These are phyloP conservation scores for Phoma sp. DNA, from an alignment of 2,329 filamentous ascomycete species.

Conservation along the genomic window DNA sequence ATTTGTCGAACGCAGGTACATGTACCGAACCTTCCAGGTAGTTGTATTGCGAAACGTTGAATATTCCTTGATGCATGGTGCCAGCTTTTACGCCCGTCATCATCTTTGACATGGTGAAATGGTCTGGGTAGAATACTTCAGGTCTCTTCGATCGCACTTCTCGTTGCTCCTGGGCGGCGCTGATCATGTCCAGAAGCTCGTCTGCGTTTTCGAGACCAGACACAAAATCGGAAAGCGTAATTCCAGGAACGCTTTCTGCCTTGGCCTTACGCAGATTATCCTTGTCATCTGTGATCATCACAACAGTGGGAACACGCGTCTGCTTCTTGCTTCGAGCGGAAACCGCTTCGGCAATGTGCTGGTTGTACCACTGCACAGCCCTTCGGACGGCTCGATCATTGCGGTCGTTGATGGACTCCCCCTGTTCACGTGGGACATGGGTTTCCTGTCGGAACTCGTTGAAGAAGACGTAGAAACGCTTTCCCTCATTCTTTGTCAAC, in stretches of 20 bases:
- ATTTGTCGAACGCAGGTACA: constrained; percentile 86
- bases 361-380: constrained; percentile 87
- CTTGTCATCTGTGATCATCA: constrained; percentile 93
- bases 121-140: constrained; percentile 84
- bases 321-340: constrained; percentile 60
- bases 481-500: constrained; percentile 92
- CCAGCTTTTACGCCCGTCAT: constrained; percentile 91
- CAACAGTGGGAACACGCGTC: constrained; percentile 71
- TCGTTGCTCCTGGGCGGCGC: constrained; percentile 73
- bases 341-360: constrained; percentile 72
- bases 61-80: constrained; percentile 89
- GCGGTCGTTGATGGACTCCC: constrained; percentile 92
- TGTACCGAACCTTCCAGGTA: constrained; percentile 93
- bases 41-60: constrained; percentile 97
- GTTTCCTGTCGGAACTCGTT: constrained; percentile 97
- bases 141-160: constrained; percentile 68
- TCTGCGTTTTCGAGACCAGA: constrained; percentile 81
- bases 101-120: constrained; percentile 87
- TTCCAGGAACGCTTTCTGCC: constrained; percentile 72
- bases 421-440: constrained; percentile 73
- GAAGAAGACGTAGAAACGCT: constrained; percentile 98
- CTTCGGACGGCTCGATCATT: constrained; percentile 90
- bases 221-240: constrained; percentile 77
- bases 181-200: constrained; percentile 90
- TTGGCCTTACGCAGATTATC: constrained; percentile 85